A percentile compares a stretch with the other conserved stretches of the same genome.
Conservation (phyloP, 305 asterid species). For the Caryopteris hybrid region DNA sequence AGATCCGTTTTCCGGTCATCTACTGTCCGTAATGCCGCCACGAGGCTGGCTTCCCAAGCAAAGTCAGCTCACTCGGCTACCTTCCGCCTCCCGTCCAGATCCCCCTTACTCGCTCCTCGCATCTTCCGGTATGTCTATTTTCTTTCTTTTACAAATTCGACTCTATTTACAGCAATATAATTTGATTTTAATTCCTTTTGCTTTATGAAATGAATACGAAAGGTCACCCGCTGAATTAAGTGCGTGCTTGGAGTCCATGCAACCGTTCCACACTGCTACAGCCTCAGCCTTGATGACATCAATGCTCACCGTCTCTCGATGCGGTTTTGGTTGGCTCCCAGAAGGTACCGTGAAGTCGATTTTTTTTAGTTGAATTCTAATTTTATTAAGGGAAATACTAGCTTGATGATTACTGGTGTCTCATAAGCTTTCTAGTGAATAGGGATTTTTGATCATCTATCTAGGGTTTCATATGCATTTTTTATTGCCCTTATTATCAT, state of each 20-base stretch:
- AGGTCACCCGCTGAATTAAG: conserved; percentile 84
- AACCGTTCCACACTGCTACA: conserved; percentile 79
- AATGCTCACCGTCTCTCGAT: conserved; percentile 74
- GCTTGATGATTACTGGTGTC: not conserved
- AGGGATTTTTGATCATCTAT: not conserved
- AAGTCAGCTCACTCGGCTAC: conserved; percentile 59
- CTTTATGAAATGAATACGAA: not conserved
- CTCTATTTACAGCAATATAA: not conserved
- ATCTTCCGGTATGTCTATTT: conserved; percentile 48
- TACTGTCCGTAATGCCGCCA: conserved; percentile 53
- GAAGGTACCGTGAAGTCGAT: conserved; percentile 46
- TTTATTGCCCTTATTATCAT: not conserved
- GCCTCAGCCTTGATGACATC: conserved; percentile 97
- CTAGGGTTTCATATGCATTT: not conserved
- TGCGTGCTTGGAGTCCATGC: conserved; percentile 77
- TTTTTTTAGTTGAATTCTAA: not conserved
- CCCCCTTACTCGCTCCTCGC: conserved; percentile 49
- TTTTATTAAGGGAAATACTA: not conserved
- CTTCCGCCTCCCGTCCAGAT: conserved; percentile 56
- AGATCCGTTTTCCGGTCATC: conserved; percentile 75
- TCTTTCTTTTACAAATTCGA: not conserved
- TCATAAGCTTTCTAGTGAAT: not conserved
- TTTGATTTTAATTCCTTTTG: not conserved
- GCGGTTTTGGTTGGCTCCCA: conserved; percentile 78
- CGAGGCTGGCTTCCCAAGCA: conserved; percentile 47